Evolutionary conservation across 805 yeast species (phyloP).

Genomic region (Scheffersomyces ergatensis): DNA sequence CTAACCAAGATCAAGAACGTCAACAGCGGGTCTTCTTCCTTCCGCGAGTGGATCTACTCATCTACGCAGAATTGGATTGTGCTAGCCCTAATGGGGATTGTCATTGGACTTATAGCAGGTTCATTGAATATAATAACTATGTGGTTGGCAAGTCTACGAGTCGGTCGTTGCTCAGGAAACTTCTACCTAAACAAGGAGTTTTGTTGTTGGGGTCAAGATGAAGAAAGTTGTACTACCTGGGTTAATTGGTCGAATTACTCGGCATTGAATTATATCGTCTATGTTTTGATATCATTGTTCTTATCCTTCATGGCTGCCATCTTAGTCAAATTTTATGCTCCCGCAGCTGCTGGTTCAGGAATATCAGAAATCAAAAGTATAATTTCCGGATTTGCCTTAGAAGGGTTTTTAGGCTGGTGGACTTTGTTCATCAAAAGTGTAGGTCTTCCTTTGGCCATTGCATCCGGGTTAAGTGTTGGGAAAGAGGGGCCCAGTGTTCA

Average conservation of each 20-base stretch:
- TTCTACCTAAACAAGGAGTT: constrained; percentile 71
- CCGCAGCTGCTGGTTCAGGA: constrained; percentile 95
- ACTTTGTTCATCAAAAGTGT: constrained; percentile 75
- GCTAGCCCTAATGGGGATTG: constrained; percentile 68
- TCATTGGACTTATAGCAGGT: constrained; percentile 84
- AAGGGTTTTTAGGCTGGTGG: constrained; percentile 70
- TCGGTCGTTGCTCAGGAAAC: constrained; percentile 72
- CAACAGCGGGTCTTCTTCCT: constrained; percentile 10
- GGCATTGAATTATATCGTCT: constrained; percentile 52
- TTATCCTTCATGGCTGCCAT: constrained; percentile 67
- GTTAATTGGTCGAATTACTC: constrained; percentile 52
- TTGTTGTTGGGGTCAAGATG: constrained; percentile 74
- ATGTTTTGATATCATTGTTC: constrained; percentile 53
- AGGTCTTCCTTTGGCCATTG: constrained; percentile 86
- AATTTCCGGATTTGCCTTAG: constrained; percentile 81
- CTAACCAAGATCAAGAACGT: constrained; percentile 15
- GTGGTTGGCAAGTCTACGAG: constrained; percentile 74
- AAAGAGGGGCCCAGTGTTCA: constrained; percentile 99
- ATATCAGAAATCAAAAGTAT: constrained; percentile 95
- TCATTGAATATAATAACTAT: constrained; percentile 78
- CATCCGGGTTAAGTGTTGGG: constrained; percentile 91
- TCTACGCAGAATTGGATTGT: constrained; percentile 67
- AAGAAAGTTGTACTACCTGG: constrained; percentile 65
- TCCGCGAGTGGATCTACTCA: constrained; percentile 24
- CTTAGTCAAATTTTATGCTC: constrained; percentile 71